phyloP scores from a whole-genome alignment of 1,284 basidiomycete species.

The Ustilago sp. region DNA sequence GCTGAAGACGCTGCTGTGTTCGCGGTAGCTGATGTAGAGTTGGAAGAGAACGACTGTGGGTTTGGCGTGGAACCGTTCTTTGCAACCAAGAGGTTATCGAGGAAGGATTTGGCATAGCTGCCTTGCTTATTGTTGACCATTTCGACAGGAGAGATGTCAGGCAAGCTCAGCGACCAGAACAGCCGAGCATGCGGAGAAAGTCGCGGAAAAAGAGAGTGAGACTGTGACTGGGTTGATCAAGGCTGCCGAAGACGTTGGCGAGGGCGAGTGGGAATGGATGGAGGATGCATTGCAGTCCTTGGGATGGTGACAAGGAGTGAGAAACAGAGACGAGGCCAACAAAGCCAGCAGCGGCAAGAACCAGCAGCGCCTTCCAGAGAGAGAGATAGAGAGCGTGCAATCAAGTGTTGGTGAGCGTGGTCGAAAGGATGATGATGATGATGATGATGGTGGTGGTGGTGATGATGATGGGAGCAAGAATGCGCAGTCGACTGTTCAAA shows the following conservation, averaged over 20 bases:
- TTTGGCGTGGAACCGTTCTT: slow-evolving; percentile 22
- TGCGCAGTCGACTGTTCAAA: too few species aligned
- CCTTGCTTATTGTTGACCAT: slow-evolving; percentile 30
- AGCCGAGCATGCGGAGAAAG: slow-evolving; percentile 13
- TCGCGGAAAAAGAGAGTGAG: not conserved
- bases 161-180: slow-evolving; percentile 6
- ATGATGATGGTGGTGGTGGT: too few species aligned
- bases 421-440: too few species aligned
- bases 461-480: too few species aligned
- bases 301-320: too few species aligned
- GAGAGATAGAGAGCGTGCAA: too few species aligned
- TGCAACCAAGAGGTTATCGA: slow-evolving; percentile 33
- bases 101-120: slow-evolving; percentile 44
- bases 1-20: slow-evolving; percentile 22
- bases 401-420: too few species aligned
- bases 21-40: slow-evolving; percentile 19
- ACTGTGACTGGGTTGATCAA: slow-evolving; percentile 11
- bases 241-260: slow-evolving; percentile 52
- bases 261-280: slow-evolving; percentile 27
- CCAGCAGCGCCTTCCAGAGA: too few species aligned
- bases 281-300: slow-evolving; percentile 36
- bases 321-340: too few species aligned
- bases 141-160: not conserved
- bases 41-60: slow-evolving; percentile 22
- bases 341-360: too few species aligned